A percentile compares a stretch with the other conserved stretches of the same genome.
These are phyloP conservation scores for Yamadazyma siamensis DNA, from an alignment of 1,139 yeast species.

Conservation along the genomic window DNA sequence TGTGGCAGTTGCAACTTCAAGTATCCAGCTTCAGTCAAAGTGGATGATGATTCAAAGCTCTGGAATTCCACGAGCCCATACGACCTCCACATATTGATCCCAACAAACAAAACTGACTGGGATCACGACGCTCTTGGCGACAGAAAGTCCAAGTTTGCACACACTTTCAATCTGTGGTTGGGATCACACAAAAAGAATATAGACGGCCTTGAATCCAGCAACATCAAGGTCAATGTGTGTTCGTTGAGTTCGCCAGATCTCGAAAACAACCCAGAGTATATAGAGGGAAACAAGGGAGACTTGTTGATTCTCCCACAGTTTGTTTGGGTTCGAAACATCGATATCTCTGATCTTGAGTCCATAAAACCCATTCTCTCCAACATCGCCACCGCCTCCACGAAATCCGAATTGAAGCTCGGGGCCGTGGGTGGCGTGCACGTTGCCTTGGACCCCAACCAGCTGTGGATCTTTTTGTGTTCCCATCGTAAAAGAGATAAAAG, in stretches of 20 bases:
- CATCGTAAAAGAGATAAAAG: conserved; percentile 88
- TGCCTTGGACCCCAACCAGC: conserved; percentile 36
- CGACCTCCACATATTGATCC: conserved; percentile 68
- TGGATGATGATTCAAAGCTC: conserved; percentile 44
- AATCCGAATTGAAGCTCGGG: conserved; percentile 5
- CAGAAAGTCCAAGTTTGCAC: conserved; percentile 45
- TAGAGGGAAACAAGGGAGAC: conserved; percentile 46
- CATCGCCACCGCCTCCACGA: conserved; percentile 6
- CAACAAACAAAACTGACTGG: conserved; percentile 89
- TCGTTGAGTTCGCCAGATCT: conserved; percentile 41
- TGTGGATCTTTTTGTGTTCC: conserved; percentile 78
- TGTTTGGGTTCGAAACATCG: conserved; percentile 60
- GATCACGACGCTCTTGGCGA: conserved; percentile 64
- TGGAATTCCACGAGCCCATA: conserved; percentile 72
- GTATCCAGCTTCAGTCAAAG: conserved; percentile 59
- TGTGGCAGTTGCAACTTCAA: conserved; percentile 49
- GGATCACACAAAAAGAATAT: conserved; percentile 1
- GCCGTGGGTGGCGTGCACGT: conserved; percentile 10
- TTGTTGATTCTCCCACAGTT: conserved; percentile 74
- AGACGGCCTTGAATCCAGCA: conserved; percentile 16
- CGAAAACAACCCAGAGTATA: conserved; percentile 39
- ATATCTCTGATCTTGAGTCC: conserved; percentile 36
- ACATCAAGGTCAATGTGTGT: conserved; percentile 51
- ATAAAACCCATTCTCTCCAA: conserved; percentile 6
- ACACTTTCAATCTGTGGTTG: conserved; percentile 50